A percentile compares a stretch with the other conserved stretches of the same genome.
These are phyloP conservation scores for Alloascoidea africana DNA, from an alignment of 805 yeast genomes.

Conservation along the genomic window DNA sequence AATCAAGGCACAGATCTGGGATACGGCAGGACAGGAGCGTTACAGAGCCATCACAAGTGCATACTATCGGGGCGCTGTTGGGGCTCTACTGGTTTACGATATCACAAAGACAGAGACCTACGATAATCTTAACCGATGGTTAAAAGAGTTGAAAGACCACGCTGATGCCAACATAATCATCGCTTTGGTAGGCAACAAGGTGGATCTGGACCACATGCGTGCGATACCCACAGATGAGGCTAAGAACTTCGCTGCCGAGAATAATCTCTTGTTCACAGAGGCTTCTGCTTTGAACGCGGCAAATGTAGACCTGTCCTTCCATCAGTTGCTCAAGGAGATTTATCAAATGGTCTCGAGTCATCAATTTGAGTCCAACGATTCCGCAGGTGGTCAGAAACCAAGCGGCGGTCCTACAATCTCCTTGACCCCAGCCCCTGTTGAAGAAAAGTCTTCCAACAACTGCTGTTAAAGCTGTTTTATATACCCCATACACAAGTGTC, in stretches of 20 bases:
- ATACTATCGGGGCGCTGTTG: constrained; percentile 90
- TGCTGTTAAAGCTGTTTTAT: constrained; percentile 79
- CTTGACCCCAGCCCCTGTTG: constrained; percentile 87
- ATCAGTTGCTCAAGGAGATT: constrained; percentile 82
- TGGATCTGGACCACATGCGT: constrained; percentile 83
- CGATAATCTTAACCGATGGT: constrained; percentile 77
- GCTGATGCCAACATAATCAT: constrained; percentile 88
- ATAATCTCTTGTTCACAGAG: constrained; percentile 84
- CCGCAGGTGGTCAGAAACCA: constrained; percentile 45
- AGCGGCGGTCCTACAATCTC: constrained; percentile 82
- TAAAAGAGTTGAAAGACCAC: constrained; percentile 77
- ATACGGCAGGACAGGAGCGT: constrained; percentile 94
- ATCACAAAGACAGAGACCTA: constrained; percentile 75
- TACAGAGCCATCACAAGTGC: constrained; percentile 91
- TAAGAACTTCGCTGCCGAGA: constrained; percentile 83
- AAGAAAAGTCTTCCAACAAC: constrained; percentile 39
- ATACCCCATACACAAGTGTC: no score
- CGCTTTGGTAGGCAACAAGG: constrained; percentile 83
- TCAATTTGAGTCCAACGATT: constrained; percentile 77
- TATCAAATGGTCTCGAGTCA: constrained; percentile 91
- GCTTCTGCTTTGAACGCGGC: constrained; percentile 90
- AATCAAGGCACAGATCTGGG: constrained; percentile 91
- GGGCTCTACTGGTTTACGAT: constrained; percentile 84
- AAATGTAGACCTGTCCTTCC: constrained; percentile 89
- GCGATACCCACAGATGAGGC: constrained; percentile 98